phyloP scores from a whole-genome alignment of 495 filamentous ascomycete genomes.

The Penicillium longicatenatum region DNA sequence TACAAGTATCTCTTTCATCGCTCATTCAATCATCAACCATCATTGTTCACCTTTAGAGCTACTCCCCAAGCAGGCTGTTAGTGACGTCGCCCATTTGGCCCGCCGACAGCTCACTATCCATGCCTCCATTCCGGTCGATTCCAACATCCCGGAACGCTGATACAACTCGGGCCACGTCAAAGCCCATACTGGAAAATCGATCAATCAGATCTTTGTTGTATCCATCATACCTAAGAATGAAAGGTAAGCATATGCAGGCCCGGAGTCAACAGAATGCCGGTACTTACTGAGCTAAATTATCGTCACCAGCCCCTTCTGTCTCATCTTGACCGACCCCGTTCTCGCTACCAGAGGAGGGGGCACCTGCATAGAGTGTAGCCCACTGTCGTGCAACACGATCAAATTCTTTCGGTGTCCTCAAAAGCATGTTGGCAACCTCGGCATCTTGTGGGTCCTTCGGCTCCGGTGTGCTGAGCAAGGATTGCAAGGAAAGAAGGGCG shows the following conservation, averaged over 20 bases:
- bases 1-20: conserved; percentile 5
- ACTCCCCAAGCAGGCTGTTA: conserved; percentile 79
- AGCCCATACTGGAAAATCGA: conserved; percentile 92
- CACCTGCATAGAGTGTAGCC: conserved; percentile 82
- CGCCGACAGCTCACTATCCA: conserved; percentile 82
- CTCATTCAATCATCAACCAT: conserved; percentile 1
- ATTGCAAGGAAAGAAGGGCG: conserved; percentile 88
- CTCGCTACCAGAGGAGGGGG: conserved; percentile 58
- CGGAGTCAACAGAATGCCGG: background rate
- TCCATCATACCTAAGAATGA: conserved; percentile 71
- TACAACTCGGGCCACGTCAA: conserved; percentile 86
- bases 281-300: conserved; percentile 49
- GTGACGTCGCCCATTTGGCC: conserved; percentile 90
- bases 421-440: conserved; percentile 90
- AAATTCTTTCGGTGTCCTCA: conserved; percentile 76
- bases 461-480: conserved; percentile 88
- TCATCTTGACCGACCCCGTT: conserved; percentile 54
- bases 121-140: conserved; percentile 72
- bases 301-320: conserved; percentile 39
- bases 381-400: conserved; percentile 84
- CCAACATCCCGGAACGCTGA: conserved; percentile 80
- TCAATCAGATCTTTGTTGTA: conserved; percentile 87
- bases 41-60: conserved; percentile 28
- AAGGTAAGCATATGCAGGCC: background rate
- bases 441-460: conserved; percentile 97